Evolutionary conservation across 2,329 filamentous ascomycete genomes (phyloP).

Genomic region (Chaetomiaceae sp.): DNA sequence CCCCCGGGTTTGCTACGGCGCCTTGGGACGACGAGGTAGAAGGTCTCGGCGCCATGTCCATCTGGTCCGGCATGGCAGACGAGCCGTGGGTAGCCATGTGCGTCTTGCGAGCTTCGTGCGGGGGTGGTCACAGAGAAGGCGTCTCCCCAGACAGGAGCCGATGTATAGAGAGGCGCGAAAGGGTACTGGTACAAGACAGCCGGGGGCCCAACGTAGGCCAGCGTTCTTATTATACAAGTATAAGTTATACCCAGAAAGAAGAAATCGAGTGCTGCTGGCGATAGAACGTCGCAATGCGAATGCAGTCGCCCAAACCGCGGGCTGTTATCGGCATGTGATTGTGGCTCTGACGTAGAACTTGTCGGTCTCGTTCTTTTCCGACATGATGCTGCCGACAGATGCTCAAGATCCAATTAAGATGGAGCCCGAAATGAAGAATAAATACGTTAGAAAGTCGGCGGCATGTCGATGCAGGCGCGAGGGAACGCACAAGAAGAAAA

Average conservation of each 20-base stretch:
- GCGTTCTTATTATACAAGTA: too few relatives aligned
- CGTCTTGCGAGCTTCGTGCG: too few relatives aligned
- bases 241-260: neutral
- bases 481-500: neutral
- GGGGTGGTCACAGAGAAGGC: too few relatives aligned
- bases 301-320: neutral
- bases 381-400: slow-evolving; percentile 10
- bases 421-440: neutral
- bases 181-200: too few relatives aligned
- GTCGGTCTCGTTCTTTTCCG: neutral
- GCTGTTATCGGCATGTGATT: slow-evolving; percentile 17
- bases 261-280: neutral
- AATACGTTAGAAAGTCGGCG: neutral
- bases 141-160: too few relatives aligned
- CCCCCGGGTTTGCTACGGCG: neutral
- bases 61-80: too few relatives aligned
- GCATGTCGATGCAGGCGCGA: slow-evolving; percentile 2
- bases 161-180: too few relatives aligned
- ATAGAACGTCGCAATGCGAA: neutral
- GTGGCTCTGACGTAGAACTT: slow-evolving; percentile 5
- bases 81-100: too few relatives aligned
- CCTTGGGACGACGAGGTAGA: neutral
- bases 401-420: neutral
- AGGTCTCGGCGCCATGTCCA: neutral
- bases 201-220: too few relatives aligned